Conservation (phyloP, 2,329 filamentous ascomycete genomes). For the Lithohypha guttulata region DNA sequence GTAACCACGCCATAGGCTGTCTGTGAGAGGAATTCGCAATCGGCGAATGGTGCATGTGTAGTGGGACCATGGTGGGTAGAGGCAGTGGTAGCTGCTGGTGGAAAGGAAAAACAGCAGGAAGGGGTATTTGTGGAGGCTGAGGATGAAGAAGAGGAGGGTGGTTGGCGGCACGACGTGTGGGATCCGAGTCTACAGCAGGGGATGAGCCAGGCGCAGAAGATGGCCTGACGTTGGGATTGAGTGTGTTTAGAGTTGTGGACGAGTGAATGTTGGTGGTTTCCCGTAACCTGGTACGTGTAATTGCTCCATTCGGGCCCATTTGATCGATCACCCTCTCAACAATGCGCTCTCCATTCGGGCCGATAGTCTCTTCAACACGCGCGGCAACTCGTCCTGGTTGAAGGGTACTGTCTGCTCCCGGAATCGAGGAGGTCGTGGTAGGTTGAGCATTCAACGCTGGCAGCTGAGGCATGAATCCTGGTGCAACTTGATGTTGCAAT, state of each 20-base stretch:
- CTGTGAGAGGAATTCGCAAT: not conserved
- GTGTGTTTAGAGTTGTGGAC: slow-evolving; percentile 5
- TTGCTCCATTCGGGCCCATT: not conserved
- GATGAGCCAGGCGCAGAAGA: slow-evolving; percentile 11
- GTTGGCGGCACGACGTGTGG: slow-evolving; percentile 2
- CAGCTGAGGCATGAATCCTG: not conserved
- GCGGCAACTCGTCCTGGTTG: not conserved
- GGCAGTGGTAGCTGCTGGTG: slow-evolving; percentile 5
- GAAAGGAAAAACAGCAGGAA: not conserved
- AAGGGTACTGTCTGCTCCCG: not conserved
- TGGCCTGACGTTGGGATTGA: slow-evolving; percentile 11
- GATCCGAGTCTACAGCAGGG: slow-evolving; percentile 2
- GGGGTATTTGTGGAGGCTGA: slow-evolving; percentile 3
- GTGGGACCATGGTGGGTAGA: slow-evolving; percentile 7
- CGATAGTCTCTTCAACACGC: slow-evolving; percentile 9
- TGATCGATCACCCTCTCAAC: slow-evolving; percentile 10
- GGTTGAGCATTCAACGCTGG: not conserved
- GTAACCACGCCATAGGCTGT: slow-evolving; percentile 16
- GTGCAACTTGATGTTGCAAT: slow-evolving; percentile 10
- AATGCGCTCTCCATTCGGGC: slow-evolving; percentile 14
- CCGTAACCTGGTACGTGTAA: too few relatives aligned
- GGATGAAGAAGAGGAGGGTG: not conserved
- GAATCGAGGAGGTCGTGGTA: not conserved
- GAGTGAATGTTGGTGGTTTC: slow-evolving; percentile 1
- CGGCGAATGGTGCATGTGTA: not conserved